These are phyloP conservation scores for Rhizopogon salebrosus DNA, from an alignment of 768 basidiomycete genomes.

Conservation along the genomic window DNA sequence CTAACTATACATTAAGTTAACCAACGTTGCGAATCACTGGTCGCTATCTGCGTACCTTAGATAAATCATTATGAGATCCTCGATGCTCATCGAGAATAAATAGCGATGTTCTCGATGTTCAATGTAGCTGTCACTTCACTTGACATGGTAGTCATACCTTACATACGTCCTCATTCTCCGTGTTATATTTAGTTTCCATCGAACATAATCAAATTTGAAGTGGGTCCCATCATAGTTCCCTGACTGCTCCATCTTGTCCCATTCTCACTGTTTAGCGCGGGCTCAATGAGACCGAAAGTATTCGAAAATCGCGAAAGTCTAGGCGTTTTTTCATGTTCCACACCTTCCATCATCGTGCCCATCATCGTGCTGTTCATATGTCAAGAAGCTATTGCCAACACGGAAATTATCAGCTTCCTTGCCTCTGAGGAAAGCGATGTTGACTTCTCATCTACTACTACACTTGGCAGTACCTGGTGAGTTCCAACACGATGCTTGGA, in stretches of 20 bases:
- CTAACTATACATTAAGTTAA: neutral
- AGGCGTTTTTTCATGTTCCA: neutral
- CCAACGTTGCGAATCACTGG: neutral
- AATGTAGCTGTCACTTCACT: neutral
- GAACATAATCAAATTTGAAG: neutral
- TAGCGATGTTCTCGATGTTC: neutral
- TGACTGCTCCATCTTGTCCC: neutral
- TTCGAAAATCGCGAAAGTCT: neutral
- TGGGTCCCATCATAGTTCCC: neutral
- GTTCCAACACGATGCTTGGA: constrained; percentile 9
- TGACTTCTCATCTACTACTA: constrained; percentile 11
- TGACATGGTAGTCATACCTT: neutral
- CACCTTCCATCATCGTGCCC: neutral
- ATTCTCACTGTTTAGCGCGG: neutral
- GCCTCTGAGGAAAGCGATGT: constrained; percentile 19
- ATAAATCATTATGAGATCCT: too few species aligned
- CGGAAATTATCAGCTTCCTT: constrained; percentile 60
- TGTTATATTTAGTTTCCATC: neutral
- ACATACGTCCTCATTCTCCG: neutral
- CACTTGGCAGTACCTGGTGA: constrained; percentile 25
- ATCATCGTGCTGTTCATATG: constrained; percentile 15
- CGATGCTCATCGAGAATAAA: neutral
- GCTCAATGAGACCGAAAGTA: neutral
- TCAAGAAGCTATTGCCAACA: constrained; percentile 42
- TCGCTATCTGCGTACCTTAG: constrained; percentile 1